Percentiles rank a stretch among this genome's conserved stretches.
Conservation (phyloP, 2,329 filamentous ascomycete genomes). For the Scortechinia acanthostroma region DNA sequence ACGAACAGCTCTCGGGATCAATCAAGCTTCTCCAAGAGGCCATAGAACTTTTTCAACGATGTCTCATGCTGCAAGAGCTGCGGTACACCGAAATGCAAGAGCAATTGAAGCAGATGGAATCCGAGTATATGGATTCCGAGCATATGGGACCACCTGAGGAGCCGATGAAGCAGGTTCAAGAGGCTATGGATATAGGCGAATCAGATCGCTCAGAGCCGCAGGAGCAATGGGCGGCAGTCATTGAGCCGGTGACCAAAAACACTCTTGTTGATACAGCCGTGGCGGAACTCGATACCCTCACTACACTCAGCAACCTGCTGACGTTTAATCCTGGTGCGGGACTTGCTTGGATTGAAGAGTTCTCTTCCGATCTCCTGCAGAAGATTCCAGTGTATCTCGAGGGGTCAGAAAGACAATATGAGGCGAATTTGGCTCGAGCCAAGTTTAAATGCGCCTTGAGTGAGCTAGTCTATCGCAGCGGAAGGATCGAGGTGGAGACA, state of each 20-base stretch:
- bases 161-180: conserved; percentile 2
- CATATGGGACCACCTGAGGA: conserved; percentile 6
- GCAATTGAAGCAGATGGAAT: conserved; percentile 17
- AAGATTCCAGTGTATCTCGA: conserved; percentile 44
- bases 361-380: conserved; percentile 40
- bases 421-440: conserved; percentile 43
- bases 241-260: conserved; percentile 56
- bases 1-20: conserved; percentile 13
- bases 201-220: conserved; percentile 17
- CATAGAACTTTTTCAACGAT: conserved; percentile 30
- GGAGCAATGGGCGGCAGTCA: conserved; percentile 60
- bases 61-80: conserved; percentile 40
- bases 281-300: conserved; percentile 50
- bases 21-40: conserved; percentile 31
- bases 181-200: conserved; percentile 6
- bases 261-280: conserved; percentile 63
- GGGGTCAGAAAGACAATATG: conserved; percentile 31
- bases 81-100: conserved; percentile 15
- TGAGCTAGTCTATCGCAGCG: conserved; percentile 45
- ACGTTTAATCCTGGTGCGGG: conserved; percentile 26
- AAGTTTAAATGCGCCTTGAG: conserved; percentile 46
- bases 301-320: conserved; percentile 37
- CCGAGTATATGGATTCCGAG: conserved; percentile 17
- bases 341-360: conserved; percentile 49
- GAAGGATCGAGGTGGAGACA: conserved; percentile 36